Percentiles rank a stretch among this genome's conserved stretches.
These are phyloP conservation scores for Kwoniella botswanensis DNA, from an alignment of 768 basidiomycete genomes.

Conservation along the genomic window DNA sequence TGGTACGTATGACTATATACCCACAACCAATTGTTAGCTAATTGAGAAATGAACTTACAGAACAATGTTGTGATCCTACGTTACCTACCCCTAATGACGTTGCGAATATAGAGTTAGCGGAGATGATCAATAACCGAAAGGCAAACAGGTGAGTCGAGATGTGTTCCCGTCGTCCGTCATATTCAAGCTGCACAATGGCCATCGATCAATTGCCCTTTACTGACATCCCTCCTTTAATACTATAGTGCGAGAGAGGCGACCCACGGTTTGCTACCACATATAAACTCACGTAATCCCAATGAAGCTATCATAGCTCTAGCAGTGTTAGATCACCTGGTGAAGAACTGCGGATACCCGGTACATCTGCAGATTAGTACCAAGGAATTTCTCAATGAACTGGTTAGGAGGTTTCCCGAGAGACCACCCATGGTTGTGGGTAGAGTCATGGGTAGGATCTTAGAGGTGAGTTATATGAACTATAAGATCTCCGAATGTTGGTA, in stretches of 20 bases:
- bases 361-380: constrained; percentile 97
- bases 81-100: constrained; percentile 89
- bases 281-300: constrained; percentile 93
- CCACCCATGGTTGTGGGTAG: constrained; percentile 93
- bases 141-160: constrained; percentile 78
- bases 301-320: constrained; percentile 79
- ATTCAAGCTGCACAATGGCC: constrained; percentile 1
- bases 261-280: constrained; percentile 78
- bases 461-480: no score
- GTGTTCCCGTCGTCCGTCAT: neutral
- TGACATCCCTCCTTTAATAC: no score
- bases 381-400: constrained; percentile 97
- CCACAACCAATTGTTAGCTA: neutral
- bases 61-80: constrained; percentile 84
- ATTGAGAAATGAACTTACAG: constrained; percentile 35
- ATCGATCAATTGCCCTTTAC: no score
- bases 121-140: constrained; percentile 91
- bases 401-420: constrained; percentile 94
- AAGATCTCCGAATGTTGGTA: no score
- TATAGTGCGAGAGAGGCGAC: constrained; percentile 86
- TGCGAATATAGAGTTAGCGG: constrained; percentile 88
- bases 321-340: constrained; percentile 65
- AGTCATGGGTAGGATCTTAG: constrained; percentile 92
- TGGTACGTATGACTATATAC: constrained; percentile 41
- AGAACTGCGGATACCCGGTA: constrained; percentile 94